Conservation (phyloP, 805 yeast species). For the Komagataella phaffii region DNA sequence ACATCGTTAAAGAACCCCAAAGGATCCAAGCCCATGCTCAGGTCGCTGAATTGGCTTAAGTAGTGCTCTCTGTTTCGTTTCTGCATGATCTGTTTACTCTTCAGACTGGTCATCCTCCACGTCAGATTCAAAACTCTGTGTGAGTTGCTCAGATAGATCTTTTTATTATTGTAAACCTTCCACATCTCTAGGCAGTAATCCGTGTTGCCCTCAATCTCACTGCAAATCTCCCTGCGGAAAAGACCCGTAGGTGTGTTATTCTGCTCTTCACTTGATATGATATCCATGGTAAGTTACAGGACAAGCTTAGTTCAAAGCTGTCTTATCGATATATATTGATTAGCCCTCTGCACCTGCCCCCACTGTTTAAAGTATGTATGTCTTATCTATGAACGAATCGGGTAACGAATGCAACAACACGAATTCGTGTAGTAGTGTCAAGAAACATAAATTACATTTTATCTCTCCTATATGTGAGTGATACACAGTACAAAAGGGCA, state of each 20-base stretch:
- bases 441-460: background rate
- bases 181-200: constrained; percentile 13
- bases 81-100: background rate
- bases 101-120: constrained; percentile 13
- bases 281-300: background rate
- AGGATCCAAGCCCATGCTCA: background rate
- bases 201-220: background rate
- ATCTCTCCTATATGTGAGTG: background rate
- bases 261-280: background rate
- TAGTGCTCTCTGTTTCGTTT: background rate
- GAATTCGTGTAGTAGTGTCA: background rate
- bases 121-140: constrained; percentile 20
- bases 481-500: background rate
- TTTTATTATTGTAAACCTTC: constrained; percentile 21
- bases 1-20: background rate
- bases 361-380: background rate
- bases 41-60: background rate
- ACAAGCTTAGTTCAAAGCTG: background rate
- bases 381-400: background rate
- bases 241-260: background rate
- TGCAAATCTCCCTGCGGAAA: background rate
- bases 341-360: background rate
- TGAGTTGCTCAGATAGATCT: constrained; percentile 19
- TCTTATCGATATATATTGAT: background rate
- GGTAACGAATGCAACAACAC: background rate